Evolutionary conservation across 371 early-diverging fungal genomes (phyloP), one percentile per base, ranked within the genome.

Genomic region (Mucor saturninus): DNA sequence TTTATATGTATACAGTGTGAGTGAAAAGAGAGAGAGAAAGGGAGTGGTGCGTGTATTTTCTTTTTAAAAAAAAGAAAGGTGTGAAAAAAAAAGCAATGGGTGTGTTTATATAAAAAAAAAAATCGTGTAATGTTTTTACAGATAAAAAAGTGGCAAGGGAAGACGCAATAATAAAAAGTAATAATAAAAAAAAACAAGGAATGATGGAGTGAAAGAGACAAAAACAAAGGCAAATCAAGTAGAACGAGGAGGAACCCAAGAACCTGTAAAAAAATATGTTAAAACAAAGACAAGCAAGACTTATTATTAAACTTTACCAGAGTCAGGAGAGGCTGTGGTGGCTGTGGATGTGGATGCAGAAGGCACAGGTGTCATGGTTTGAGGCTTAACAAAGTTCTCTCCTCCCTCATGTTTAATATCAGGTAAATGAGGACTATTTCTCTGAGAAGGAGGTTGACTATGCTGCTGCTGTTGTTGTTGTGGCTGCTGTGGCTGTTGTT

Each of bases 341-440:
- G 69, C 68, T 49, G 81, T 71, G 14, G 77, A 77, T 48, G 71
- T 76, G 26, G 79, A 73, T 63, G 79, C 68, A 53, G 78, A 78
- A 51, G 81, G 75, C 13, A 70, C 67, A 43, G 81, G 81, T 42
- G 80, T 73, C 64, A 72, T 68, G 0, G 75, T 53, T 28, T 73
- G 73, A 13, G 62, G 60, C 51, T 65, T 71, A 40, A 38, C 54
- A 42, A 59, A 57, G 6, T 59, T 64, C 52, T 67, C 56, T 8
- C 15, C 21, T 49, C 61, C 52, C 13, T 70, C 71, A 38, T 64
- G 26, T 32, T 71, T 73, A 42, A 65, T 40, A 37, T 71, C 71
- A 48, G 72, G 63, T 15, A 64, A 62, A 31, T 73, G 71, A 55
- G 71, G 74, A 53, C 68, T 69, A 13, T 58, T 46, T 57, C 69